These are phyloP conservation scores for Rhamnella rubrinervis DNA, from an alignment of 331 rosid genomes.

Conservation along the genomic window DNA sequence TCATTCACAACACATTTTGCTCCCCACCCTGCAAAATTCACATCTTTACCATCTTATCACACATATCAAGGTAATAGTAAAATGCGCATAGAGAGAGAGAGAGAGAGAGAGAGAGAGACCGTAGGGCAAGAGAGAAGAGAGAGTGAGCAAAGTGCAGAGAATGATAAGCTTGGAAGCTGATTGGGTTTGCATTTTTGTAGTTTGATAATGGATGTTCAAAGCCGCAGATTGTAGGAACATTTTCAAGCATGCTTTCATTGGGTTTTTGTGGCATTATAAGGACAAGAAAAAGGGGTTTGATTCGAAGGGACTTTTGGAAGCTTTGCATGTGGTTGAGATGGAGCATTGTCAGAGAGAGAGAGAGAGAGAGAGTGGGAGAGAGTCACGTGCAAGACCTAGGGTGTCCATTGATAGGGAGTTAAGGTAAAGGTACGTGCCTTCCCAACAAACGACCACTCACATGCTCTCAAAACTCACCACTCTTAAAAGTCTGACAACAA, in stretches of 20 bases:
- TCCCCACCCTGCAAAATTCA: conserved; percentile 28
- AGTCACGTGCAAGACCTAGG: conserved; percentile 17
- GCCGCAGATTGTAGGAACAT: background rate
- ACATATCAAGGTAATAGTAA: background rate
- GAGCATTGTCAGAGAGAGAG: background rate
- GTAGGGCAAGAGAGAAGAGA: conserved; percentile 14
- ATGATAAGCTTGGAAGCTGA: conserved; percentile 13
- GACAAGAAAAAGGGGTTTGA: background rate
- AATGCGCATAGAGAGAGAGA: background rate
- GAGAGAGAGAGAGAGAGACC: conserved; percentile 13
- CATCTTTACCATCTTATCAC: background rate
- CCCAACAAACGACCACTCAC: conserved; percentile 25
- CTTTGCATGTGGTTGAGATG: background rate
- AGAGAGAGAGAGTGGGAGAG: background rate
- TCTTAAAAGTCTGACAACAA: background rate
- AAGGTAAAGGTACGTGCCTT: background rate
- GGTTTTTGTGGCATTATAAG: background rate
- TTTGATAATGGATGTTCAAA: too few species aligned
- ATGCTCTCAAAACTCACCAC: conserved; percentile 13
- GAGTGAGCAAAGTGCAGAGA: conserved; percentile 9
- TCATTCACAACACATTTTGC: conserved; percentile 17
- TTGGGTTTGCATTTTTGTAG: conserved; percentile 16
- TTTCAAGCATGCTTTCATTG: background rate
- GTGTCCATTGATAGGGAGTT: background rate
- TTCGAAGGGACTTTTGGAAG: background rate